Base-by-base conservation (phyloP, 345 rosid genomes). In the Eucalyptus decipiens region DNA sequence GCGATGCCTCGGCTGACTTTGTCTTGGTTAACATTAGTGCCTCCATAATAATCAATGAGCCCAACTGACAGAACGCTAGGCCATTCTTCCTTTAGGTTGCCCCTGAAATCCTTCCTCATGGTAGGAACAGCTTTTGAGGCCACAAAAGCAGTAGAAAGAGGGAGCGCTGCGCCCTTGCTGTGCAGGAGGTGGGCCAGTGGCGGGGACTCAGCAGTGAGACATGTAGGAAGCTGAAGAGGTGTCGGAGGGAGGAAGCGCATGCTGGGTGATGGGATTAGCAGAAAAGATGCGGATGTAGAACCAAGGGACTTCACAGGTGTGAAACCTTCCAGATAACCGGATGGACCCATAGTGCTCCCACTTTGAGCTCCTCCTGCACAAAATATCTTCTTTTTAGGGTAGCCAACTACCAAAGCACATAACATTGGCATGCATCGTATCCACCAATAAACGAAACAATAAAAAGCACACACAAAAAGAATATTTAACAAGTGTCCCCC, bases 101-200 rank as follows among this genome's bases (percentile, higher is more conserved):
- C 95, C 87, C 93, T 94, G 23, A 90, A 87, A 91, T 98, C 99
- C 90, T 93, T 98, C 91, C 97, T 93, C 97, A 95, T 93, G 34
- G 98, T 94, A 80, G 99, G 98, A 80, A 97, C 97, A 85, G 99
- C 96, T 93, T 95, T 98, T 34, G 99, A 96, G 90, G 95, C 97
- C 87, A 97, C 97, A 91, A 98, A 98, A 85, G 97, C 99, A 6
- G 97, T 97, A 49, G 98, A 96, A 65, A 98, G 94, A 45, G 99
- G 97, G 87, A 96, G 94, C 50, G 98, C 97, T 85, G 91, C 92
- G 32, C 99, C 99, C 94, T 96, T 96, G 92, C 99, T 98, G 85
- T 98, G 99, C 88, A 98, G 98, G 92, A 98, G 99, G 92, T 98
- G 99, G 87, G 99, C 99, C 80, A 98, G 97, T 11, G 99, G 99